Evolutionary conservation across 768 basidiomycete genomes (phyloP).

Genomic region (Roridomyces roridus): DNA sequence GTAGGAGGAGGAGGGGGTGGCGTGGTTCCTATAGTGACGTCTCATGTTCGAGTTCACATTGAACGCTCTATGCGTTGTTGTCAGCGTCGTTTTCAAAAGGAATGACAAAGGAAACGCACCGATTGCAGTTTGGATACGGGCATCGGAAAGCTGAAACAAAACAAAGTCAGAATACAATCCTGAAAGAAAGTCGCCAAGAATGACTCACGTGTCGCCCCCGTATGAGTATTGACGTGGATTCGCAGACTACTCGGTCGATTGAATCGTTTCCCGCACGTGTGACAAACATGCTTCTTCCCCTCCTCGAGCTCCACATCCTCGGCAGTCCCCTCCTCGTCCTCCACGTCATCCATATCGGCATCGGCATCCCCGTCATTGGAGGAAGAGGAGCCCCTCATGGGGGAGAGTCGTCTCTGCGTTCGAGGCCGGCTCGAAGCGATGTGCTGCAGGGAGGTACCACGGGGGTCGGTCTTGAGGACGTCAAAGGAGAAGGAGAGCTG

Average conservation of each 20-base stretch:
- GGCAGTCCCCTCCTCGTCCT: constrained; percentile 29
- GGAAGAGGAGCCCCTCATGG: not conserved
- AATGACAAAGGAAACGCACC: too few species aligned
- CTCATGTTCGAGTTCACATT: constrained; percentile 21
- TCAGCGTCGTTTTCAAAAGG: not conserved
- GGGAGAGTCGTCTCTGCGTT: not conserved
- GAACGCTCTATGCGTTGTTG: constrained; percentile 8
- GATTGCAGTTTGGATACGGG: too few species aligned
- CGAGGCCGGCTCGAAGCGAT: constrained; percentile 4
- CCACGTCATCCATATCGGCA: constrained; percentile 29
- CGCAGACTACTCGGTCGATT: constrained; percentile 71
- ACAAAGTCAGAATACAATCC: too few species aligned
- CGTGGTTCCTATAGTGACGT: constrained; percentile 12
- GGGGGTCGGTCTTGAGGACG: constrained; percentile 12
- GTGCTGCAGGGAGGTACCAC: constrained; percentile 4
- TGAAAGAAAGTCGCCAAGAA: too few species aligned
- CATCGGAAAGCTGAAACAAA: too few species aligned
- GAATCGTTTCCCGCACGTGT: constrained; percentile 67
- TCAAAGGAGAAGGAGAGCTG: constrained; percentile 10
- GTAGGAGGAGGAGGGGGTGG: too few species aligned
- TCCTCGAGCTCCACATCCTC: constrained; percentile 28
- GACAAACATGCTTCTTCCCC: constrained; percentile 56
- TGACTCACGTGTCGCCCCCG: constrained; percentile 69
- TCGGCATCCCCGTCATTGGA: constrained; percentile 24
- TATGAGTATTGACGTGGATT: constrained; percentile 73